Conservation (phyloP, 805 yeast species). For the Metschnikowia aberdeeniae region DNA sequence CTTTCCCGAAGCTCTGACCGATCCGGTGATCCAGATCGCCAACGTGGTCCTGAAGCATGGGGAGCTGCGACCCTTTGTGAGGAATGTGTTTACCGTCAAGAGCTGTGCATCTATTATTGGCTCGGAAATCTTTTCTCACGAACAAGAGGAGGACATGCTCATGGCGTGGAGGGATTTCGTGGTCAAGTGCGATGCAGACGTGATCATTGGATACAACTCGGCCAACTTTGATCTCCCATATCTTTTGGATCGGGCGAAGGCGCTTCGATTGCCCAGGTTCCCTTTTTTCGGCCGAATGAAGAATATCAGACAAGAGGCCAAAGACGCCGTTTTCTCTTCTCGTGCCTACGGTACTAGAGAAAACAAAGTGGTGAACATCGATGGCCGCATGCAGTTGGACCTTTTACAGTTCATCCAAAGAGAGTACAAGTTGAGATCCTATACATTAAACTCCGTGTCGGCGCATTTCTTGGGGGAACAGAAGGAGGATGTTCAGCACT, state of each 20-base stretch:
- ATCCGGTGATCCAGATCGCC: conserved; percentile 95
- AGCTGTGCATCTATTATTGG: conserved; percentile 94
- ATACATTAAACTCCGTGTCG: conserved; percentile 91
- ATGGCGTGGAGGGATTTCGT: conserved; percentile 84
- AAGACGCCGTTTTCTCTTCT: conserved; percentile 81
- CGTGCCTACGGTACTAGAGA: conserved; percentile 97
- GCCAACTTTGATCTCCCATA: conserved; percentile 95
- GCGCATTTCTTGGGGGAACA: conserved; percentile 93
- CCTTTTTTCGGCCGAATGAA: conserved; percentile 83
- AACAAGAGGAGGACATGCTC: conserved; percentile 78
- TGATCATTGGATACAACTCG: conserved; percentile 92
- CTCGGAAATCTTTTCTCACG: conserved; percentile 75
- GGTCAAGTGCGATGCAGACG: conserved; percentile 86
- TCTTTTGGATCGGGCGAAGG: conserved; percentile 77
- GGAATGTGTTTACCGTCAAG: conserved; percentile 91
- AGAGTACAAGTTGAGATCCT: conserved; percentile 91
- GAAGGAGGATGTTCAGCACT: conserved; percentile 96
- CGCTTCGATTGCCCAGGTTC: conserved; percentile 61
- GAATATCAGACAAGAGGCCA: conserved; percentile 67
- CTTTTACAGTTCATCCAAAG: conserved; percentile 88
- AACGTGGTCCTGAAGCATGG: conserved; percentile 87
- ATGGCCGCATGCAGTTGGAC: conserved; percentile 95
- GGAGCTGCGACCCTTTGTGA: conserved; percentile 78
- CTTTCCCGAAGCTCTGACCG: conserved; percentile 91
- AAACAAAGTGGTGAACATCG: conserved; percentile 84